Evolutionary conservation across 2,329 filamentous ascomycete species (phyloP).

Genomic region (Colletotrichum sp.): DNA sequence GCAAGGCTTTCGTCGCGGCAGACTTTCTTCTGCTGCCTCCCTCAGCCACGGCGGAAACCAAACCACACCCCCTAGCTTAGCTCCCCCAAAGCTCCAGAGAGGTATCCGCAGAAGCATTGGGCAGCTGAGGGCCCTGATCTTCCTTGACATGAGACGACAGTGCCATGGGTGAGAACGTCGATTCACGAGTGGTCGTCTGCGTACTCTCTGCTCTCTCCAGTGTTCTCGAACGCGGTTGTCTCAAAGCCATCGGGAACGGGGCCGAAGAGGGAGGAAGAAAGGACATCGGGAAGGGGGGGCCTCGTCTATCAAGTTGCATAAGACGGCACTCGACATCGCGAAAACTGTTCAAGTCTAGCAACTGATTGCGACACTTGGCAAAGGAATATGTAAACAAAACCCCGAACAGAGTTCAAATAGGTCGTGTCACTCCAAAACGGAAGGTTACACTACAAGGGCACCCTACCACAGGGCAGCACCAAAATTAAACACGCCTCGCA

Average conservation of each 20-base stretch:
- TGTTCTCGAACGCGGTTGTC: slow-evolving; percentile 9
- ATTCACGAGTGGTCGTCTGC: background rate
- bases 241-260: background rate
- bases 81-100: background rate
- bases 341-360: background rate
- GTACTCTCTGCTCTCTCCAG: background rate
- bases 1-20: background rate
- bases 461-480: background rate
- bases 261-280: background rate
- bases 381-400: background rate
- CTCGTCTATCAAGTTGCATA: background rate
- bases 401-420: background rate
- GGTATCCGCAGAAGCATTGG: slow-evolving; percentile 8
- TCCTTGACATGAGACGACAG: slow-evolving; percentile 15
- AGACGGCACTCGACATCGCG: background rate
- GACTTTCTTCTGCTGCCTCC: background rate
- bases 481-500: background rate
- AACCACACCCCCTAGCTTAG: background rate
- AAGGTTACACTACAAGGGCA: background rate
- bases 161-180: background rate
- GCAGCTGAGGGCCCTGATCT: slow-evolving; percentile 2
- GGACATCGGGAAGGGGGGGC: background rate
- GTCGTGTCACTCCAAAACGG: background rate
- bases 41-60: background rate
- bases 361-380: background rate